A percentile compares a stretch with the other conserved stretches of the same genome.
phyloP scores from a whole-genome alignment of 202 grass and related monocot genomes.

The Setaria italica region DNA sequence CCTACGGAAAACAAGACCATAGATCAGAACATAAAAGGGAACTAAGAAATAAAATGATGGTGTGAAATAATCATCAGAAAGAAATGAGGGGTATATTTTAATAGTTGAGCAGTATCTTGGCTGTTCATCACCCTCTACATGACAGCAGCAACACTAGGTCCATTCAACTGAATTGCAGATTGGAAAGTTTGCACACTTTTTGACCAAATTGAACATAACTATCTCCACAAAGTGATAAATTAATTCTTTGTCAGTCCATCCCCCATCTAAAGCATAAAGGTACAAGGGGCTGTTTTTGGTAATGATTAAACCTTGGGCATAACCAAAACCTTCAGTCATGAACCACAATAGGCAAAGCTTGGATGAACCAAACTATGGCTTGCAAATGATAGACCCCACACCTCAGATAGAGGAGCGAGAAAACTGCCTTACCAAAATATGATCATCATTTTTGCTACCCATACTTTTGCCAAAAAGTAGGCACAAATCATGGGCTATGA shows the following conservation, averaged over 20 bases:
- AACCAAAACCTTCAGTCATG: too few relatives aligned
- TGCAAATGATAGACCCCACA: neutral
- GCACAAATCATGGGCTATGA: neutral
- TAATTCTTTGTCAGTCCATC: too few relatives aligned
- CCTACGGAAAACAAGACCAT: constrained; percentile 58
- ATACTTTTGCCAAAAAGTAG: neutral
- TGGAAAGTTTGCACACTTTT: neutral
- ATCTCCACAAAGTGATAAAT: too few relatives aligned
- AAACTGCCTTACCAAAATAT: neutral
- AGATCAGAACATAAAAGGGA: constrained; percentile 23
- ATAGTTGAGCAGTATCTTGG: constrained; percentile 8
- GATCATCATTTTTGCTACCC: neutral
- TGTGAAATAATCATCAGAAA: neutral
- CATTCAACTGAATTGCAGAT: neutral
- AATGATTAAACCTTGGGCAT: too few relatives aligned
- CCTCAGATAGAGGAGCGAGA: neutral
- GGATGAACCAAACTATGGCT: neutral
- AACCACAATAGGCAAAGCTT: neutral
- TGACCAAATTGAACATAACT: too few relatives aligned
- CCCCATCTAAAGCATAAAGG: too few relatives aligned
- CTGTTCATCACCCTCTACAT: neutral
- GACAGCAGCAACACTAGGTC: neutral
- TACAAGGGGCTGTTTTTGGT: too few relatives aligned
- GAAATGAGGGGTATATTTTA: neutral
- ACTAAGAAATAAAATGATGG: constrained; percentile 41